These are phyloP conservation scores for Mrakia blollopis DNA, from an alignment of 768 basidiomycete species.

Conservation along the genomic window DNA sequence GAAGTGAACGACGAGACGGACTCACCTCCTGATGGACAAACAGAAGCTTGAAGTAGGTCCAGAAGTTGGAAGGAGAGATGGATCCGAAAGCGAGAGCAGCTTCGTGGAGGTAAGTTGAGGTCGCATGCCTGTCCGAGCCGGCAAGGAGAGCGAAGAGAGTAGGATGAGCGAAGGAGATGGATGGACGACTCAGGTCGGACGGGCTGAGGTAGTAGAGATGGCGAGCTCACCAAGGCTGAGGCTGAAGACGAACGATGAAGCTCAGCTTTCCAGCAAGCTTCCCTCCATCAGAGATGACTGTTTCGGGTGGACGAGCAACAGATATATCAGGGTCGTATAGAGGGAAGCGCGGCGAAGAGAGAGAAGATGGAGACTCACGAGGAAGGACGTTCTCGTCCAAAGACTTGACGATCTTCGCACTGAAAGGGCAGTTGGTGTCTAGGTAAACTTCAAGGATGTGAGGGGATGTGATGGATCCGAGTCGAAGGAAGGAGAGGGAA, in stretches of 20 bases:
- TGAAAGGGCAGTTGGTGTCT: slow-evolving; percentile 82
- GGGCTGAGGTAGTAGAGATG: no score
- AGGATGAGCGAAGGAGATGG: background rate
- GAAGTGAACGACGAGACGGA: background rate
- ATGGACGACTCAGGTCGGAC: no score
- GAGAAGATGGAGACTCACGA: slow-evolving; percentile 9
- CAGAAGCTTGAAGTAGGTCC: slow-evolving; percentile 68
- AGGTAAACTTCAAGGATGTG: slow-evolving; percentile 77
- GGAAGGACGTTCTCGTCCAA: slow-evolving; percentile 24
- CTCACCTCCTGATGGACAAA: slow-evolving; percentile 22
- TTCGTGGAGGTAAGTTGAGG: slow-evolving; percentile 66
- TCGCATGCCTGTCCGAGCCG: slow-evolving; percentile 2
- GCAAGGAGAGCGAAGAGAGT: background rate
- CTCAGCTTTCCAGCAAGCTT: background rate
- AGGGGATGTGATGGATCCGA: slow-evolving; percentile 59
- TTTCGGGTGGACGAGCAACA: no score
- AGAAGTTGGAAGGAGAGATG: slow-evolving; percentile 69
- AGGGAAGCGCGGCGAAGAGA: background rate
- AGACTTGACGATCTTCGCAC: slow-evolving; percentile 56
- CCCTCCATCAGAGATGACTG: background rate
- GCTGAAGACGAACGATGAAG: background rate
- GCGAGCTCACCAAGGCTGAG: slow-evolving; percentile 12
- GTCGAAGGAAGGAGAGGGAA: slow-evolving; percentile 58
- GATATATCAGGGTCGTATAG: no score
- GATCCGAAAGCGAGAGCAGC: slow-evolving; percentile 71